Base-by-base conservation (phyloP, 2,329 filamentous ascomycete genomes). In the Aureobasidium sp. region DNA sequence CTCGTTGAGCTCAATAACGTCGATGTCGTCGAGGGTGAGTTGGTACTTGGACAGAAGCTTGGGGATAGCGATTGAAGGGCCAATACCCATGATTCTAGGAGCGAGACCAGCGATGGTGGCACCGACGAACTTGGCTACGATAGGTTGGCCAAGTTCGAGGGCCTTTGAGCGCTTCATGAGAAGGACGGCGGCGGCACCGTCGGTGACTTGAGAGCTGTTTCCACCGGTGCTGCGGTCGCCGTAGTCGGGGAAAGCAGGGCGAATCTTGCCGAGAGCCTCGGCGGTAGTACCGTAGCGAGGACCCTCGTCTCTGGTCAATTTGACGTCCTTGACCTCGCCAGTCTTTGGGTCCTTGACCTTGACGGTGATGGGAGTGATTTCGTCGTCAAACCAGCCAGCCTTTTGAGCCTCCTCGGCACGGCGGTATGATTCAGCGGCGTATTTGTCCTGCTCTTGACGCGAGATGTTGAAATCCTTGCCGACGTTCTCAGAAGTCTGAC, bases 401-500 rank as follows among this genome's bases (percentile, higher is more conserved):
- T 94, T 96, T 76, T 97, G 94, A 0, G 94, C 92, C 45, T 76
- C 81, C 79, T 99, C 94, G 31, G 94, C 94, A 52, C 91, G 84
- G 66, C 86, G 84, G 80, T 91, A 99, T 49, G 87, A 91, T 79
- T 95, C 91, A 11, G 89, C 89, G 0, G 94, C 90, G 74, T 86
- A 97, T 67, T 82, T 79, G 76, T 99, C 94, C 78, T 97, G 90
- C 73, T 79, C 77, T 72, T 92, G 86, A 64, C 94, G 85, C 2
- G 84, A 78, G 72, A 99, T 87, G 72, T 88, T 84, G 75, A 97
- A 97, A 77, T 97, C 94, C 53, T 85, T 85, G 69, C 88, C 91
- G 31, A 99, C 91, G 73, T 97, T 97, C 80, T 99, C 94, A 63
- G 88, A 93, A 2, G 94, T 99, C 84, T 96, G 95, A 24, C 94